Base-by-base conservation (phyloP, 805 yeast genomes). In the Metschnikowia koreensis region DNA sequence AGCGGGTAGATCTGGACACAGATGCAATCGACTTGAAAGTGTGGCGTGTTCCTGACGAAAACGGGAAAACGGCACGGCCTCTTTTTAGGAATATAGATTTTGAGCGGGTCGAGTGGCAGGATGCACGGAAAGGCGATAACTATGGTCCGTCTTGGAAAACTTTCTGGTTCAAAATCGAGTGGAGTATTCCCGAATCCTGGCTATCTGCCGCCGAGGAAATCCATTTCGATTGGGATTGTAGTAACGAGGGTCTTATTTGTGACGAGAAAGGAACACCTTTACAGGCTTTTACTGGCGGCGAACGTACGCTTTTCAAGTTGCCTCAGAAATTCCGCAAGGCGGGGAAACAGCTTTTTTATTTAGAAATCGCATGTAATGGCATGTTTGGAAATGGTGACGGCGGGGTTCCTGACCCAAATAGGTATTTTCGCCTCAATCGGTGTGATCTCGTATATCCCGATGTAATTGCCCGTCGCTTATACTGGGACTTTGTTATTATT, bases 91-190 rank as follows among this genome's bases (percentile, higher is more conserved):
- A 81, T 50, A 69, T 74, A 42, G 80, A 89, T 55, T 75, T 82
- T 58, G 73, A 66, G 22, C 62, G 63, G 4, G 64, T 76, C 34
- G 73, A 77, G 22, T 82, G 83, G 76, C 71, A 76, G 58, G 71
- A 74, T 26, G 86, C 89, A n/a, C 66, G 69, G 12, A 83, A 83
- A 57, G 96, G 94, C 22, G 85, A 88, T 59, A 70, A 76, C 8
- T 90, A 88, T 66, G 97, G 98, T 0, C 99, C 99, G 3, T 87
- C 96, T 12, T 93, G 99, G 99, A 86, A 93, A 52, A 87, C 98
- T 1, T 96, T 90, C 57, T 93, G 99, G 99, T 90, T 94, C 69
- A 80, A 82, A 59, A 71, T 93, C 17, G 69, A 76, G 12, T 69
- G 89, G 52, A 71, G 74, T n/a, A 73, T 93, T 6, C 96, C 97